Base-by-base conservation (phyloP, 2,329 filamentous ascomycete species). In the Ophiostoma sp. region DNA sequence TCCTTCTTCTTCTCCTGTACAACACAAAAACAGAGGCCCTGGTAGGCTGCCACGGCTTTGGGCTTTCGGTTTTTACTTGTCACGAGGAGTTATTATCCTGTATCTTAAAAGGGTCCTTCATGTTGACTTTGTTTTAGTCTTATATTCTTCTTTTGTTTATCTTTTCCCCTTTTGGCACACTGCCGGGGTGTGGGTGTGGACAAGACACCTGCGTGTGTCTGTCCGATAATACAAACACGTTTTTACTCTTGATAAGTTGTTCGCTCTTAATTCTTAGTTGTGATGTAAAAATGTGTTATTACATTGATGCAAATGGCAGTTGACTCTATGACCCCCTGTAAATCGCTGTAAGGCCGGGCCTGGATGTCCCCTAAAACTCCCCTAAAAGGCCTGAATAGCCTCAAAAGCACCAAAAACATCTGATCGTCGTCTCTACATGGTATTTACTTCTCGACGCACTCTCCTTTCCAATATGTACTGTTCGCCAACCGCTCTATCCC, bases 391-490 rank as follows among this genome's bases (percentile, higher is more conserved):
- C 63, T 12, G 15, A 25, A 0, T 25, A 15, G 39, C 36, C 63
- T 19, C 39, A 15, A 63, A 22, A 25, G 7, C 33, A 63, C 59
- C 59, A 42, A 42, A 42, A 39, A 15, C 19, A 64, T 9, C 31
- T 28, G 4, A 33, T 11, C 3, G 59, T 63, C 33, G n/a, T 39
- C 33, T 42, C 59, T 39, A 63, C 59, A 64, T 64, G 59, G 59
- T 64, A 64, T 64, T 63, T 64, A 64, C 33, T 42, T 22, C 22
- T 66, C 39, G 39, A 48, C 36, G 25, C 17, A 15, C 63, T 15
- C 39, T n/a, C 33, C n/a, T 7, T 48, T 66, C 42, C 63, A 19
- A 31, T 31, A 66, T 66, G 63, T 66, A 66, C 63, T 31, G 22
- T 48, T 15, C 39, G 36, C 12, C 25, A 22, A 17, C 22, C 5